phyloP scores from a whole-genome alignment of 2,329 filamentous ascomycete species.

The Beauveria sp. region DNA sequence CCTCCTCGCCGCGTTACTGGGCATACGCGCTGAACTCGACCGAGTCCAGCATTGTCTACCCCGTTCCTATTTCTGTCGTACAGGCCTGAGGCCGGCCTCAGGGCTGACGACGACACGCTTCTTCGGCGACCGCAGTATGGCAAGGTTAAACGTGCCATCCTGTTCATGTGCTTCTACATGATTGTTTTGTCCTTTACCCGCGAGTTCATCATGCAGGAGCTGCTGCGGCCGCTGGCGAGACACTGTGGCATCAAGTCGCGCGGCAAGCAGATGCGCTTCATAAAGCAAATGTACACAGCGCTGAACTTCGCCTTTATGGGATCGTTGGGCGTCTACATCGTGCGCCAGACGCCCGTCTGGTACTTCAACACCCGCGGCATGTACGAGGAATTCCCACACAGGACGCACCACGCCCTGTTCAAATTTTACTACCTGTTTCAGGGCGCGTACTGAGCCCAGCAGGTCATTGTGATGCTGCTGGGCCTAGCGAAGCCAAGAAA shows the following conservation, averaged over 20 bases:
- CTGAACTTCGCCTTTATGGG: slow-evolving; percentile 81
- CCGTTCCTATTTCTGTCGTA: too few species aligned
- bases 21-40: too few species aligned
- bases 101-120: too few species aligned
- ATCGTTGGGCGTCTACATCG: slow-evolving; percentile 80
- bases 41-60: too few species aligned
- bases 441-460: slow-evolving; percentile 92
- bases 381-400: slow-evolving; percentile 84
- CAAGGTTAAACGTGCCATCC: slow-evolving; percentile 80
- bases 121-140: slow-evolving; percentile 47
- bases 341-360: slow-evolving; percentile 87
- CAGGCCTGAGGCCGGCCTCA: too few species aligned
- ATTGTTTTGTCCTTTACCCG: slow-evolving; percentile 90
- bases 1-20: too few species aligned
- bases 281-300: slow-evolving; percentile 94
- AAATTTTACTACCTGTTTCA: slow-evolving; percentile 96
- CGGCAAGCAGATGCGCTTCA: slow-evolving; percentile 81
- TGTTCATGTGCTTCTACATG: slow-evolving; percentile 83
- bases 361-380: slow-evolving; percentile 89
- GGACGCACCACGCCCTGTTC: slow-evolving; percentile 69
- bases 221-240: slow-evolving; percentile 70
- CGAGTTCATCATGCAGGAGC: slow-evolving; percentile 90
- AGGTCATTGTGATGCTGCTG: slow-evolving; percentile 78
- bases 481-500: slow-evolving; percentile 89
- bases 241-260: slow-evolving; percentile 58